A percentile compares a stretch with the other conserved stretches of the same genome.
These are phyloP conservation scores for Candida xiaguanensis DNA, from an alignment of 805 yeast genomes.

Conservation along the genomic window DNA sequence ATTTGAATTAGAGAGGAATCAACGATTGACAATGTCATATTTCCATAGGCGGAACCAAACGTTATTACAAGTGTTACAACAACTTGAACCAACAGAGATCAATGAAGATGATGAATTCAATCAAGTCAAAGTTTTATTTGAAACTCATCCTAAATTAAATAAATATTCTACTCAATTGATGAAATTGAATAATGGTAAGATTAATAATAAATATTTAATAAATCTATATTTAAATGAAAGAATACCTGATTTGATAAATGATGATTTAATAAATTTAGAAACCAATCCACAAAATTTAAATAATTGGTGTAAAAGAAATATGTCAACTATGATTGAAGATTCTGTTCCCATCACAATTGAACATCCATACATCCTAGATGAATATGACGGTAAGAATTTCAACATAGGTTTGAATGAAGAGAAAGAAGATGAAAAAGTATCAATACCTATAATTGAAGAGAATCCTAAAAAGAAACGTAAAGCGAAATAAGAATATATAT, in stretches of 20 bases:
- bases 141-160: slow-evolving; percentile 19
- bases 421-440: not conserved
- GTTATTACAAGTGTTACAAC: slow-evolving; percentile 23
- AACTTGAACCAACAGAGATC: slow-evolving; percentile 3
- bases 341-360: slow-evolving; percentile 27
- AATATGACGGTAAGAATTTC: slow-evolving; percentile 10
- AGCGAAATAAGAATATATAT: not conserved
- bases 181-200: slow-evolving; percentile 5
- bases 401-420: slow-evolving; percentile 6
- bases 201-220: slow-evolving; percentile 19
- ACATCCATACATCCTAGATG: slow-evolving; percentile 4
- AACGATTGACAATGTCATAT: slow-evolving; percentile 30
- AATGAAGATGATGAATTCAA: not conserved
- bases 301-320: slow-evolving; percentile 35
- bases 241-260: slow-evolving; percentile 34
- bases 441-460: not conserved
- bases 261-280: slow-evolving; percentile 32
- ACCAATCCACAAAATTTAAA: slow-evolving; percentile 38
- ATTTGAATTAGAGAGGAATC: slow-evolving; percentile 29
- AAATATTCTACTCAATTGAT: slow-evolving; percentile 16
- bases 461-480: slow-evolving; percentile 8
- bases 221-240: slow-evolving; percentile 32
- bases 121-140: slow-evolving; percentile 14
- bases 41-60: slow-evolving; percentile 37
- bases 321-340: slow-evolving; percentile 27